A percentile compares a stretch with the other conserved stretches of the same genome.
phyloP scores from a whole-genome alignment of 2,329 filamentous ascomycete genomes.

The Calonectria henricotiae region DNA sequence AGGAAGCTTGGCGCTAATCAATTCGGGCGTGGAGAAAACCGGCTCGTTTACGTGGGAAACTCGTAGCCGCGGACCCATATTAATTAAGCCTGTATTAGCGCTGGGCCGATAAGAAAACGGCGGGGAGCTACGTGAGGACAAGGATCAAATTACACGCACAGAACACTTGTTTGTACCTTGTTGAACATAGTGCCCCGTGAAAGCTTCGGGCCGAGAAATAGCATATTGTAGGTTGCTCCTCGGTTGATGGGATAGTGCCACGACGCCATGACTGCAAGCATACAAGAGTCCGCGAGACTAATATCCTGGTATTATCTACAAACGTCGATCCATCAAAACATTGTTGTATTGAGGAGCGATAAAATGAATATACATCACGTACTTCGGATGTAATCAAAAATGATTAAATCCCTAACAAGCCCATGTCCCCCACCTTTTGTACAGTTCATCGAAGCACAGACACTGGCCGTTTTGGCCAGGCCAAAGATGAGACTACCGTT shows the following conservation, averaged over 20 bases:
- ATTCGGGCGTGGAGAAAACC: not conserved
- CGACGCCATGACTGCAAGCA: not conserved
- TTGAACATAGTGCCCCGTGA: not conserved
- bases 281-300: not conserved
- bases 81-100: not conserved
- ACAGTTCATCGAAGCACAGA: conserved; percentile 6
- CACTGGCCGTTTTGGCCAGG: not conserved
- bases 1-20: not conserved
- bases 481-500: conserved; percentile 19
- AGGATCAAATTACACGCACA: not conserved
- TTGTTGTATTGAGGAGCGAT: not conserved
- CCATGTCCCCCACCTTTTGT: not conserved
- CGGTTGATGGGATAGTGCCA: not conserved
- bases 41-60: not conserved
- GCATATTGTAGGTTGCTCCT: not conserved
- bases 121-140: not conserved
- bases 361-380: not conserved
- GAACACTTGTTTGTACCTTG: not conserved
- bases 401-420: not conserved
- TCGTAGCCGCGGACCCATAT: conserved; percentile 10
- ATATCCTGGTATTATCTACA: not conserved
- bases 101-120: not conserved
- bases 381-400: not conserved
- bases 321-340: not conserved
- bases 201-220: too few relatives aligned